Conservation (phyloP, 2,329 filamentous ascomycete genomes). For the Aspergillus tamarii region DNA sequence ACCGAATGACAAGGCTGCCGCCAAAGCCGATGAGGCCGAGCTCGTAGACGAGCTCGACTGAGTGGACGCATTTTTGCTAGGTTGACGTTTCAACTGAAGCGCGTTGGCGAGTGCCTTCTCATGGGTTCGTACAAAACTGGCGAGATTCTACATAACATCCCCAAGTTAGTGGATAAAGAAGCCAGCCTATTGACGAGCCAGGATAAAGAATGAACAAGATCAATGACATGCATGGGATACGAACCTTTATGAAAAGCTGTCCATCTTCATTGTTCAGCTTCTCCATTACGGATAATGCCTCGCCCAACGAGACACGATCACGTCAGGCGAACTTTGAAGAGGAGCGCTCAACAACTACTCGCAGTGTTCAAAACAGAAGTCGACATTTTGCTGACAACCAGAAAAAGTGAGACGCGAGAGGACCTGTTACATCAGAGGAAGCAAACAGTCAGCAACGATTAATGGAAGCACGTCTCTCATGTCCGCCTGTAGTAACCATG, state of each 20-base stretch:
- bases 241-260: constrained; percentile 53
- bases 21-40: constrained; percentile 72
- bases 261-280: constrained; percentile 55
- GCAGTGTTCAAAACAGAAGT: constrained; percentile 28
- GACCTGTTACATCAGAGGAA: constrained; percentile 22
- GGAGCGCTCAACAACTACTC: constrained; percentile 38
- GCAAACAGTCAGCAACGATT: constrained; percentile 14
- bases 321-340: constrained; percentile 40
- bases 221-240: constrained; percentile 17
- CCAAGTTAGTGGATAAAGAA: neutral
- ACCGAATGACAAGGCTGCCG: constrained; percentile 83
- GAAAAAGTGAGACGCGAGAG: constrained; percentile 25
- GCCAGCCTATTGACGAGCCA: constrained; percentile 11
- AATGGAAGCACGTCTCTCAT: neutral
- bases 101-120: constrained; percentile 97
- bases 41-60: constrained; percentile 62
- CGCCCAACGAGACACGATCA: constrained; percentile 33
- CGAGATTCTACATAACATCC: constrained; percentile 71
- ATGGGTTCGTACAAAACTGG: constrained; percentile 93
- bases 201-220: constrained; percentile 5
- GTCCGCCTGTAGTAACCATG: neutral
- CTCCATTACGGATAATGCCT: constrained; percentile 46
- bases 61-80: constrained; percentile 66
- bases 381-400: constrained; percentile 39
- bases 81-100: constrained; percentile 76